Conservation (phyloP, 2,329 filamentous ascomycete genomes). For the Neoarthrinium moseri region DNA sequence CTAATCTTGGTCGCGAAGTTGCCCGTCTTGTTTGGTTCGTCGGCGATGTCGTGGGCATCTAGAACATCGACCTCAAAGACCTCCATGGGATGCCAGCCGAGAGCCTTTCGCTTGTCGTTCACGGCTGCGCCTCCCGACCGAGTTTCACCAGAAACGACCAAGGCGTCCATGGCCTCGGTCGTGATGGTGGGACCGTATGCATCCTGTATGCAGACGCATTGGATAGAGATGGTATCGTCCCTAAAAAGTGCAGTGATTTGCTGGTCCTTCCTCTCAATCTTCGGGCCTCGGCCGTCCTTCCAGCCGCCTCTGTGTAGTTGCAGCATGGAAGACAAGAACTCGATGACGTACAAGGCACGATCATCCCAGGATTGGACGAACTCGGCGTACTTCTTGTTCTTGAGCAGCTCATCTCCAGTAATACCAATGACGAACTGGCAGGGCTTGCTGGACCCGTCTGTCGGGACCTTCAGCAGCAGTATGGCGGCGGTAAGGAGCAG, state of each 20-base stretch:
- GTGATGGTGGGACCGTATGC: conserved; percentile 89
- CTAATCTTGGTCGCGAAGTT: conserved; percentile 84
- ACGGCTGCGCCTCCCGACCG: conserved; percentile 79
- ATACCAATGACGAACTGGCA: conserved; percentile 78
- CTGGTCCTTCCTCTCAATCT: conserved; percentile 31
- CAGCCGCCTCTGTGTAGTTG: conserved; percentile 41
- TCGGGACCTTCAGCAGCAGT: conserved; percentile 61
- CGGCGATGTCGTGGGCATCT: conserved; percentile 60
- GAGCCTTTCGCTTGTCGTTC: conserved; percentile 75
- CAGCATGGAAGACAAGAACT: conserved; percentile 69
- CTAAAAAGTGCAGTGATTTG: conserved; percentile 58
- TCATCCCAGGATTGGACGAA: conserved; percentile 78
- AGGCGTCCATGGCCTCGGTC: conserved; percentile 71
- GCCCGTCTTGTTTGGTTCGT: conserved; percentile 41
- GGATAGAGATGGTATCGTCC: conserved; percentile 61
- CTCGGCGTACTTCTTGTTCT: conserved; percentile 85
- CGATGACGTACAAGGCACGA: conserved; percentile 66
- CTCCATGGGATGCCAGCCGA: conserved; percentile 73
- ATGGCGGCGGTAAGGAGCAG: conserved; percentile 87
- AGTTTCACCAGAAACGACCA: conserved; percentile 89
- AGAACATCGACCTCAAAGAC: conserved; percentile 90
- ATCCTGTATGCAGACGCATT: conserved; percentile 83
- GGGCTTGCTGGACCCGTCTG: conserved; percentile 33
- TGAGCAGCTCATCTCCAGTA: conserved; percentile 81
- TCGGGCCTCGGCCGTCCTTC: conserved; percentile 38